Percentiles rank a stretch among this genome's conserved stretches.
Conservation (phyloP, 768 basidiomycete species). For the Trametes sanguinea region DNA sequence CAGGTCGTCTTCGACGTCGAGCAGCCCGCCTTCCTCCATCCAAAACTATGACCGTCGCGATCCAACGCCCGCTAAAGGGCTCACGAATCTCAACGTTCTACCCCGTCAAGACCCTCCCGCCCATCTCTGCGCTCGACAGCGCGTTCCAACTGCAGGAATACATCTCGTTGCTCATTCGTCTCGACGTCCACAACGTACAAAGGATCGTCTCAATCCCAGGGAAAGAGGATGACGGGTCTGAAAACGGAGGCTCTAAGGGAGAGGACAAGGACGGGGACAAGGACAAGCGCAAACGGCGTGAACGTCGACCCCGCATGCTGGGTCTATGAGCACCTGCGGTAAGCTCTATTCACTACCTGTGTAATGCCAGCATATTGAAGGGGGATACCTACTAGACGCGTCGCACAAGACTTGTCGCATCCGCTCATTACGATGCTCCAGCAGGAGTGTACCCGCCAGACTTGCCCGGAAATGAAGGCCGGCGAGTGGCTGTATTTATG, state of each 20-base stretch:
- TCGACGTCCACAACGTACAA: constrained; percentile 87
- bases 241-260: constrained; percentile 16
- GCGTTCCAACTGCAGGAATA: constrained; percentile 96
- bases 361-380: background rate
- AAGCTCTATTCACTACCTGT: constrained; percentile 11
- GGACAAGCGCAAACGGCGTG: constrained; percentile 47
- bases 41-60: constrained; percentile 27
- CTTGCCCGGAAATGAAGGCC: constrained; percentile 99
- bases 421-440: constrained; percentile 84
- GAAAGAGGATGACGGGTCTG: constrained; percentile 35
- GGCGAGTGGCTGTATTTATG: constrained; percentile 97
- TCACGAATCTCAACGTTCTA: constrained; percentile 81
- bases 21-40: background rate
- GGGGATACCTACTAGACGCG: constrained; percentile 51
- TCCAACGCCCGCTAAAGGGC: constrained; percentile 73
- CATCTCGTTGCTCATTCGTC: constrained; percentile 82
- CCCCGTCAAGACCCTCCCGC: constrained; percentile 69
- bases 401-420: constrained; percentile 85
- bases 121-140: constrained; percentile 77
- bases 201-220: constrained; percentile 78
- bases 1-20: background rate
- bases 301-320: constrained; percentile 82
- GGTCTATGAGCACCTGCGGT: constrained; percentile 74
- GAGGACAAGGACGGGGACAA: constrained; percentile 34
- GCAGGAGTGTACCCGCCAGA: constrained; percentile 80